Conservation (phyloP, 495 filamentous ascomycete genomes). For the Cercophora sp. region DNA sequence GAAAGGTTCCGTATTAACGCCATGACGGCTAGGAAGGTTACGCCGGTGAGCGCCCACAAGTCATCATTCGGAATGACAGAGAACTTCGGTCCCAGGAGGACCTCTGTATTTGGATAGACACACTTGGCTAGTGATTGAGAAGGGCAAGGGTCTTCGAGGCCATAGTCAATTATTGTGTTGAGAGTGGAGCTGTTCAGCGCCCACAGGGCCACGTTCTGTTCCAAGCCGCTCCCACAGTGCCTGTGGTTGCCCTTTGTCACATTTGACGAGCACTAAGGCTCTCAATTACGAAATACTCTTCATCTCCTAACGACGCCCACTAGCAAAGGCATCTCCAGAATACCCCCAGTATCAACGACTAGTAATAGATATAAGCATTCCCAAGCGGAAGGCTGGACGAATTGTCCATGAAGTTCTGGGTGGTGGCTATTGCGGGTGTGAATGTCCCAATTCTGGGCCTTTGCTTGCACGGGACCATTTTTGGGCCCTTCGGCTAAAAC, state of each 20-base stretch:
- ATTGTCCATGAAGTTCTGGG: no score
- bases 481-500: no score
- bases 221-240: conserved; percentile 2
- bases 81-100: conserved; percentile 7
- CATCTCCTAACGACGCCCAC: no score
- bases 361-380: no score
- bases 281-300: no score
- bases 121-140: not conserved
- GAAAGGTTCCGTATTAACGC: no score
- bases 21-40: conserved; percentile 4
- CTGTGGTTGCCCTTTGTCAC: conserved; percentile 5
- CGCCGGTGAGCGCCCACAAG: not conserved
- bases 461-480: no score
- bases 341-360: no score
- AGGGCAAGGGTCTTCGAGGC: conserved; percentile 8
- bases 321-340: no score
- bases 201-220: conserved; percentile 12
- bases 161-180: conserved; percentile 9
- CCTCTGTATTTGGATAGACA: conserved; percentile 6
- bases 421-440: no score
- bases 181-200: conserved; percentile 10
- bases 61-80: conserved; percentile 5
- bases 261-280: not conserved
- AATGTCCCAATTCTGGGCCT: no score
- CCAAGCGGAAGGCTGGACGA: no score